Evolutionary conservation across 1,139 yeast genomes (phyloP).

Genomic region (Candida buenavistaensis): DNA sequence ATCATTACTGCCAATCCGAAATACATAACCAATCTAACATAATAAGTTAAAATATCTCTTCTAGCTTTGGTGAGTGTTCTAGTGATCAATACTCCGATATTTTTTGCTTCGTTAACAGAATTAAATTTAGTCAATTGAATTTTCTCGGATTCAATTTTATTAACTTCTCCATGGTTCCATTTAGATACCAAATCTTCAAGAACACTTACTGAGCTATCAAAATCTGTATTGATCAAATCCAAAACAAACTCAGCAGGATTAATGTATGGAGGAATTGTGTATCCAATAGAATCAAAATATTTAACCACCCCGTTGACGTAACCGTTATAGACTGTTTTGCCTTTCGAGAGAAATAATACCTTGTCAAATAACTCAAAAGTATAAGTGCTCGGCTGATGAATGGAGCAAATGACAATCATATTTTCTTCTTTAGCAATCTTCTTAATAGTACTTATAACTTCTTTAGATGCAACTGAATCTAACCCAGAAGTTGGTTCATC

Average conservation of each 20-base stretch:
- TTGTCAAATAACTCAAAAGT: constrained; percentile 32
- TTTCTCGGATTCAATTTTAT: background rate
- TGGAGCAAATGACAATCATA: constrained; percentile 33
- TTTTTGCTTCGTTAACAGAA: constrained; percentile 6
- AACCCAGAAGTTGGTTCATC: constrained; percentile 43
- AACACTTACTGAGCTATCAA: constrained; percentile 10
- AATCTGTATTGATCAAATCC: constrained; percentile 36
- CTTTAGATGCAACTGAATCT: constrained; percentile 32
- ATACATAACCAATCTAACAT: constrained; percentile 38
- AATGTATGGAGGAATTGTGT: constrained; percentile 19
- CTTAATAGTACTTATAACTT: constrained; percentile 24
- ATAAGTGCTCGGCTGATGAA: constrained; percentile 39
- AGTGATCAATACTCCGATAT: constrained; percentile 19
- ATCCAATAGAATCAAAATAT: constrained; percentile 20
- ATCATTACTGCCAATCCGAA: constrained; percentile 38
- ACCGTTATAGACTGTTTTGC: constrained; percentile 22
- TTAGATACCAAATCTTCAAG: constrained; percentile 10
- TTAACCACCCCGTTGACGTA: constrained; percentile 12
- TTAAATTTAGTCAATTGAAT: constrained; percentile 1
- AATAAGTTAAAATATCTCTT: constrained; percentile 36
- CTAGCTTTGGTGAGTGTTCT: constrained; percentile 30
- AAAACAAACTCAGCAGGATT: constrained; percentile 34
- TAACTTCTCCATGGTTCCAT: constrained; percentile 5
- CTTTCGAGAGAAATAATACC: constrained; percentile 28
- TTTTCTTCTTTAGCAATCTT: constrained; percentile 23